Evolutionary conservation across 2,329 filamentous ascomycete genomes (phyloP), one percentile per base, ranked within the genome.

Genomic region (Fusarium musae): DNA sequence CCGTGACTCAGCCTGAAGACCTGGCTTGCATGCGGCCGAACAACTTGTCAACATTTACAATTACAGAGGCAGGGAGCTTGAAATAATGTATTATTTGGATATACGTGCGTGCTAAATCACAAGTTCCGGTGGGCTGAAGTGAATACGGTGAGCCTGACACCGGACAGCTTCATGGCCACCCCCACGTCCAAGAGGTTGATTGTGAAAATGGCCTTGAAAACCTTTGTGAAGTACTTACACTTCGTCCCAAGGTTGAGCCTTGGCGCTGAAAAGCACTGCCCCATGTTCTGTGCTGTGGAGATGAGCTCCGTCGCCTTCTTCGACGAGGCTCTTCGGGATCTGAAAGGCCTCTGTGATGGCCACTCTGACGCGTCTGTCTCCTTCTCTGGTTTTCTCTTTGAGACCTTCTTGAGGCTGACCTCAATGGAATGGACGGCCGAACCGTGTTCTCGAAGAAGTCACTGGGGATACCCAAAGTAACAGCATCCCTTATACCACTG

Each of bases 391-490:
- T 16, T 15, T 26, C 30, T 3, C 49, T 12, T 28, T n/a, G 34
- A 7, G 19, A 17, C 3, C 34, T 13, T 17, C 34, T 37, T 28
- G 34, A n/a, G 8, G 15, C 17, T 30, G 23, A 28, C 5, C 34
- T 39, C 10, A 3, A 15, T 12, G 50, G 50, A 30, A 54, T 30
- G 2, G 50, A 54, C 23, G 50, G 50, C 3, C 50, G 19, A 7
- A 54, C 23, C 5, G 34, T 40, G 13, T 40, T 54, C 23, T 54
- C 50, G 2, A 54, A 54, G 50, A 40, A 54, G 34, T 54, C 50
- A 26, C 23, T 17, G 3, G 50, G 50, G 23, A 54, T 54, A 13
- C 50, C 50, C 23, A 54, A 11, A n/a, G 19, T 54, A 10, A 54
- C 23, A 54, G 13, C 50, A 7, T 40, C 34, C 11, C 50, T 53